Evolutionary conservation across 257 asterid species (phyloP).

Genomic region (Solanum piurae): DNA sequence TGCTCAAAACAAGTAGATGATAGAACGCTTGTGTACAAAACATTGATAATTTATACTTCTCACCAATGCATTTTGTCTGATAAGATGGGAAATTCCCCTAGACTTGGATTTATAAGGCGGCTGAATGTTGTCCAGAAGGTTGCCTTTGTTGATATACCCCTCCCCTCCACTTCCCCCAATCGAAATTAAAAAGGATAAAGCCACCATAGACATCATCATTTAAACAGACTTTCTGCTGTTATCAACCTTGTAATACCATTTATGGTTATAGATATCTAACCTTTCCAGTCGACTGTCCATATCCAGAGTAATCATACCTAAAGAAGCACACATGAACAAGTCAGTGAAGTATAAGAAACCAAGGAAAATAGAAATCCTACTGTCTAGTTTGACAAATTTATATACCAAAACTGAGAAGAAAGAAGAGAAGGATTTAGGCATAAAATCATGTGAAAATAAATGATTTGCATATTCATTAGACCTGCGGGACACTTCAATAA

Average conservation of each 20-base stretch:
- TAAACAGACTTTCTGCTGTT: background rate
- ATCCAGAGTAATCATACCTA: constrained; percentile 98
- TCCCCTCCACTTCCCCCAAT: background rate
- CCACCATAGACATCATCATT: background rate
- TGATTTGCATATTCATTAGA: background rate
- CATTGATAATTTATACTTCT: background rate
- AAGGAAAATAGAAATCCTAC: background rate
- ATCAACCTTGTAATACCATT: background rate
- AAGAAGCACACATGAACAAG: constrained; percentile 4
- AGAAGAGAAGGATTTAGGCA: background rate
- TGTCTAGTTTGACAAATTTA: background rate
- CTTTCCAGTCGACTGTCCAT: constrained; percentile 96
- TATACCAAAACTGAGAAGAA: background rate
- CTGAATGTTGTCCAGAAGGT: background rate
- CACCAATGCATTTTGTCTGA: background rate
- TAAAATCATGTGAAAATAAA: background rate
- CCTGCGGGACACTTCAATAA: background rate
- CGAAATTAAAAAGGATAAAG: background rate
- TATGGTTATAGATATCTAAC: constrained; percentile 31
- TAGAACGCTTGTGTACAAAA: background rate
- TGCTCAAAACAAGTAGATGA: background rate
- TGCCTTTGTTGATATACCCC: background rate
- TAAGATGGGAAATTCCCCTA: background rate
- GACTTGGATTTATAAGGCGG: background rate
- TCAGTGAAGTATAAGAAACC: constrained; percentile 1